phyloP scores from a whole-genome alignment of 202 grass and related monocot genomes.

The Dendrocalamus latiflorus region DNA sequence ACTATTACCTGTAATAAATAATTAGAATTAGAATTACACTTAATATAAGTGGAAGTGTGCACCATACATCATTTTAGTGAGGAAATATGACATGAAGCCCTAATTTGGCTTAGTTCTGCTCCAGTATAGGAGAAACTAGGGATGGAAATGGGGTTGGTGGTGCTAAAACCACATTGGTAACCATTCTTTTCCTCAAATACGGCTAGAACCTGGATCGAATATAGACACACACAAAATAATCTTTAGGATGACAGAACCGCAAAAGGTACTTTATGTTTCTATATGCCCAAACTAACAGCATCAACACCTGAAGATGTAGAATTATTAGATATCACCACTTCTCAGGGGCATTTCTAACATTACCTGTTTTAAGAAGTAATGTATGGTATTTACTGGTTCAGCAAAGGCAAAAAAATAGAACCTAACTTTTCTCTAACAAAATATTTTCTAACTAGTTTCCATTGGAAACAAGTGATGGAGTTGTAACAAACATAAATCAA shows the following conservation, averaged over 20 bases:
- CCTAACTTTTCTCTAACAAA: not conserved
- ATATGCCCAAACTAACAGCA: not conserved
- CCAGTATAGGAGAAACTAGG: not conserved
- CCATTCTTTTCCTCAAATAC: not conserved
- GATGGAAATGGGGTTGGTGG: not conserved
- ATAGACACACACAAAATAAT: not conserved
- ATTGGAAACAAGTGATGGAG: not conserved
- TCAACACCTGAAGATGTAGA: not conserved
- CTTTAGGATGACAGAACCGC: not conserved
- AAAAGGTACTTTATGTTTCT: not conserved
- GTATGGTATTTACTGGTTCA: not conserved
- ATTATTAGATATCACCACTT: not conserved
- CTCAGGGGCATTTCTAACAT: not conserved
- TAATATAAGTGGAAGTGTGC: not conserved
- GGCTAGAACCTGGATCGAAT: not conserved
- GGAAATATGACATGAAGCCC: conserved; percentile 10
- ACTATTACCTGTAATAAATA: conserved; percentile 59
- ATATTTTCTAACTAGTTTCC: not conserved
- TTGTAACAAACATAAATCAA: not conserved
- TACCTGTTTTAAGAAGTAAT: not conserved
- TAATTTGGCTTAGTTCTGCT: conserved; percentile 1
- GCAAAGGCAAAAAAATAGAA: not conserved
- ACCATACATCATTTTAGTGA: conserved; percentile 2
- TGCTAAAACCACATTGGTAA: conserved; percentile 12
- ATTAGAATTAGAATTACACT: conserved; percentile 30